Evolutionary conservation across 2,329 filamentous ascomycete genomes (phyloP).

Genomic region (Byssoonygena ceratinophila): DNA sequence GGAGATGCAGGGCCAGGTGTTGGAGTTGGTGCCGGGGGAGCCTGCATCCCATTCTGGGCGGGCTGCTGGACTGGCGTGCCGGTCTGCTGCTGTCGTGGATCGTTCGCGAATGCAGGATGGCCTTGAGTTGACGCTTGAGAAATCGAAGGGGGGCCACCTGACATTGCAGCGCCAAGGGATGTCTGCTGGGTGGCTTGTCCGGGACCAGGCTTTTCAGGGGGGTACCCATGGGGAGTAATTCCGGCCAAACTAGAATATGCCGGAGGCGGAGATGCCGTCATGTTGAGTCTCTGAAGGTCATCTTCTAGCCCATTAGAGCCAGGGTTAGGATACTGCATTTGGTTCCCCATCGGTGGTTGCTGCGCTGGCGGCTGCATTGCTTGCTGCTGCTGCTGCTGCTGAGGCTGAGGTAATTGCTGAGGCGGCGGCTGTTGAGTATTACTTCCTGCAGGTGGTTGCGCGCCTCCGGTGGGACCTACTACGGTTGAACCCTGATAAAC

Average conservation of each 20-base stretch:
- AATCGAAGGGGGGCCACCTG: slow-evolving; percentile 19
- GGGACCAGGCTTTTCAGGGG: slow-evolving; percentile 59
- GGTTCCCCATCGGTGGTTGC: slow-evolving; percentile 19
- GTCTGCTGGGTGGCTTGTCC: slow-evolving; percentile 17
- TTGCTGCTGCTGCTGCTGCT: slow-evolving; percentile 25
- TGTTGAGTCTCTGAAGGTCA: slow-evolving; percentile 72
- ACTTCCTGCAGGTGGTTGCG: slow-evolving; percentile 24
- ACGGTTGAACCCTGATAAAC: slow-evolving; percentile 80
- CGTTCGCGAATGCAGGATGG: slow-evolving; percentile 87
- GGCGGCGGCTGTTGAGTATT: slow-evolving; percentile 30
- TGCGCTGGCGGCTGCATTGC: slow-evolving; percentile 23
- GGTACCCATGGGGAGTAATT: slow-evolving; percentile 45
- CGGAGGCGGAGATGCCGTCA: slow-evolving; percentile 78
- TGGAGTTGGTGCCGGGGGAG: slow-evolving; percentile 26
- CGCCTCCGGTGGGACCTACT: slow-evolving; percentile 31
- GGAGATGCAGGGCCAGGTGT: slow-evolving; percentile 63
- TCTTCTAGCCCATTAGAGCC: slow-evolving; percentile 63
- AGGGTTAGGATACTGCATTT: slow-evolving; percentile 26
- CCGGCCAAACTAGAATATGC: slow-evolving; percentile 72
- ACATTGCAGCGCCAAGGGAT: slow-evolving; percentile 18
- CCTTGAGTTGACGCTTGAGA: slow-evolving; percentile 32
- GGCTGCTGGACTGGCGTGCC: neutral
- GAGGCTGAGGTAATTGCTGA: slow-evolving; percentile 35
- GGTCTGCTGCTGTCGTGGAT: slow-evolving; percentile 42
- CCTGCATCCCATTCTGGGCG: slow-evolving; percentile 3